Base-by-base conservation (phyloP, 306 rosid species). In the Acmispon strigosus region DNA sequence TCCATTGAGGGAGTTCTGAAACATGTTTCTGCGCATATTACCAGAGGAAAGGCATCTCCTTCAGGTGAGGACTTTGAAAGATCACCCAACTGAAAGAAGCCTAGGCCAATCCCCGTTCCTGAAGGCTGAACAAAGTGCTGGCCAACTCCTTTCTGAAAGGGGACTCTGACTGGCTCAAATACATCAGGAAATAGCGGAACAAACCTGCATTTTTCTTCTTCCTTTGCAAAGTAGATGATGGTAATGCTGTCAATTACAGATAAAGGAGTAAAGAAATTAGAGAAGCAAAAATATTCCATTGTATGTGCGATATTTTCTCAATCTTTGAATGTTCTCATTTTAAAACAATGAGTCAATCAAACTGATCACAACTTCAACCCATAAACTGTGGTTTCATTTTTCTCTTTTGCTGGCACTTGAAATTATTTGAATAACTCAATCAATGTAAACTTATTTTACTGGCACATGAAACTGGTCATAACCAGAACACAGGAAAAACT, bases 21-120 rank as follows among this genome's bases (percentile, higher is more conserved):
- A 80, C 72, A 37, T 66, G 96, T 78, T 86, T 85, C 91, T 6
- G 96, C 96, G 73, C 92, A 86, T 83, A 92, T 84, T 34, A 90
- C 89, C 53, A 92, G 91, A 7, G 98, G 96, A 77, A 86, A 92
- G 58, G 82, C 76, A 20, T 88, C 96, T 80, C 86, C 95, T 34
- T 60, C 86, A 1, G 89, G 85, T 62, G 98, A 89, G 62, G 96
- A 81, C 81, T 92, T 90, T 70, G 96, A 74, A 77, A 92, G 98
- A 78, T 88, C 98, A 54, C 83, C 98, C 89, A 88, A 78, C 65
- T 69, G 89, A 54, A 90, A 90, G 87, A 92, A 90, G 69, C 98
- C 96, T 20, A 90, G 81, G 79, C 86, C 98, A 62, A 88, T 78
- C 79, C 98, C 98, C 16, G 96, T 88, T 75, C 98, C 98, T 27